Conservation (phyloP, 345 rosid species). For the Acer yangbiense region DNA sequence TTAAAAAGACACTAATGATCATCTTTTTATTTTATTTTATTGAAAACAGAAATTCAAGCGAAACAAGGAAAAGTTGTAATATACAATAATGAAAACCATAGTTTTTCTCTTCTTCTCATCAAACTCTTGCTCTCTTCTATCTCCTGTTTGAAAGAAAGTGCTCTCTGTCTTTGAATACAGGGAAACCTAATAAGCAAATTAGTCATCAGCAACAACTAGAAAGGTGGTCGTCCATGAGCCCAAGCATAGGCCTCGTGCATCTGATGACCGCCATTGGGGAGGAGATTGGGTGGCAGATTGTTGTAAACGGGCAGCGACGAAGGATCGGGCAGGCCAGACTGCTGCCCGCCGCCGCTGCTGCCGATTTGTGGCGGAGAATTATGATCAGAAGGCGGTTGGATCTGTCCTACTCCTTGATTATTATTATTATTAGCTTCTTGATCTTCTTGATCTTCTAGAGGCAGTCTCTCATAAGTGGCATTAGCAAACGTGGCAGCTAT, state of each 20-base stretch:
- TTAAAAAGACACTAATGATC: constrained; percentile 18
- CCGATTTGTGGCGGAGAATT: constrained; percentile 57
- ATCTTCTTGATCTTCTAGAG: constrained; percentile 66
- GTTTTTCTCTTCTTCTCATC: constrained; percentile 19
- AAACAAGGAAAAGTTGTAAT: constrained; percentile 20
- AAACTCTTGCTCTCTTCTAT: neutral
- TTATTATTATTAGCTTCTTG: constrained; percentile 29
- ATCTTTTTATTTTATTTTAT: constrained; percentile 21
- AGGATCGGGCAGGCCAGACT: constrained; percentile 45
- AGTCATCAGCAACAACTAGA: constrained; percentile 19
- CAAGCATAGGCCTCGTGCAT: constrained; percentile 68
- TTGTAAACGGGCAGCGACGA: constrained; percentile 51
- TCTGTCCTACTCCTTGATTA: constrained; percentile 28
- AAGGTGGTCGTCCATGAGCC: constrained; percentile 64
- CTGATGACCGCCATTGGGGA: constrained; percentile 55
- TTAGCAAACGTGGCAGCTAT: constrained; percentile 85
- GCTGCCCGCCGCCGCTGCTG: constrained; percentile 41
- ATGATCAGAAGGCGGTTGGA: constrained; percentile 36
- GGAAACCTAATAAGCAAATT: constrained; percentile 10
- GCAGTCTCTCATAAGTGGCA: constrained; percentile 81
- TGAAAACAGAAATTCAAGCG: constrained; percentile 23
- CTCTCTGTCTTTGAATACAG: constrained; percentile 17
- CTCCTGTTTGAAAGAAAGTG: constrained; percentile 6
- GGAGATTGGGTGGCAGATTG: constrained; percentile 52
- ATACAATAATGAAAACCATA: constrained; percentile 20